Base-by-base conservation (phyloP, 768 basidiomycete genomes). In the Kwoniella pini region DNA sequence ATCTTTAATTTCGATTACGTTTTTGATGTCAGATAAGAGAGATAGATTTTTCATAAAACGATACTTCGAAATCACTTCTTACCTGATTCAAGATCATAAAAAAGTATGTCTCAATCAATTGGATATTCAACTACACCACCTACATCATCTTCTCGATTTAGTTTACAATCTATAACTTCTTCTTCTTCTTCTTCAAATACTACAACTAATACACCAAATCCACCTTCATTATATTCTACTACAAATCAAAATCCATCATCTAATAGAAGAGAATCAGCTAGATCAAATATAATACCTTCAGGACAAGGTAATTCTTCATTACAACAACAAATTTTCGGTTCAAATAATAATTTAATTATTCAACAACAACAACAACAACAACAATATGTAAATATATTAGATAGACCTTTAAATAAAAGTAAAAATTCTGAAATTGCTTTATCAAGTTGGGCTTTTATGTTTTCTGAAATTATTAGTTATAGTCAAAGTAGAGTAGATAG, bases 401-500 rank as follows among this genome's bases (percentile, higher is more conserved):
- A 97, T 72, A 84, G 93, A 59, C 86, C 84, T 48, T 82, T 96
- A 67, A 91, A 89, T 82, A 95, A 93, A 82, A 87, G 90, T 1
- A 86, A 90, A 42, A 83, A 85, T 12, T 80, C 87, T 24, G 95
- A 98, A 75, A 90, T 95, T 52, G 88, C 89, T 15, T 82, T 86
- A 4, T 83, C 87, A 2, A 88, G 92, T 0, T 93, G 91, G 75
- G 83, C 88, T 0, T 98, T 96, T 75, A 82, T 98, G 58, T 93
- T 97, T 79, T 89, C 89, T 3, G 94, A 98, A 80, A 82, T 93
- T 12, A 88, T 99, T 1, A 88, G 93, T 77, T 98, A 98, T 80
- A 95, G 91, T 1, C 96, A 98, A 80, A 93, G 91, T 72, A 85
- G 92, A 53, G 95, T 97, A 52, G 86, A 85, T 69, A 95, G 94